Conservation (phyloP, 1,284 basidiomycete species). For the Bjerkandera adusta region DNA sequence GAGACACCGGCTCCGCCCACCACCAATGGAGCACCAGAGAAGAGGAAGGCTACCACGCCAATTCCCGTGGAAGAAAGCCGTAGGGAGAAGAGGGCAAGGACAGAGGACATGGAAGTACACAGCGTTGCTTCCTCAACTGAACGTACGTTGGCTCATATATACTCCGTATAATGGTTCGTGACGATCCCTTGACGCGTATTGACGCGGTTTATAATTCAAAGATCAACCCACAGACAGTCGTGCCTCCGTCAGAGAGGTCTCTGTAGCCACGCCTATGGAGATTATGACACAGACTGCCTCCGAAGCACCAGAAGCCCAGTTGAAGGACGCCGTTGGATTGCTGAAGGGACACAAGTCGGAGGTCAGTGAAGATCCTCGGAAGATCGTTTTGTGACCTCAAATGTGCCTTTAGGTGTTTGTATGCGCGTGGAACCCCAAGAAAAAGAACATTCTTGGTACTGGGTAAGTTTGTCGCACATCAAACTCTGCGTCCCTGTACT, state of each 20-base stretch:
- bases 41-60: slow-evolving; percentile 30
- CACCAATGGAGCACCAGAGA: slow-evolving; percentile 22
- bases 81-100: slow-evolving; percentile 31
- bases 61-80: slow-evolving; percentile 22
- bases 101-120: slow-evolving; percentile 26
- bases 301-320: background rate
- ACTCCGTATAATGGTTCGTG: slow-evolving; percentile 2
- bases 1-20: slow-evolving; percentile 2
- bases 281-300: too few relatives aligned
- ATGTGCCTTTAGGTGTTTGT: slow-evolving; percentile 62
- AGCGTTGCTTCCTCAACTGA: slow-evolving; percentile 25
- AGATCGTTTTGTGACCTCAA: background rate
- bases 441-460: slow-evolving; percentile 63
- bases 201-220: slow-evolving; percentile 7
- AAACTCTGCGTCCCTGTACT: slow-evolving; percentile 8
- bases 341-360: slow-evolving; percentile 63
- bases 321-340: slow-evolving; percentile 40
- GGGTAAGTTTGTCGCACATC: slow-evolving; percentile 48
- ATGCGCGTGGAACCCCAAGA: slow-evolving; percentile 74
- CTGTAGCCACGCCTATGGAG: slow-evolving; percentile 1
- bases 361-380: slow-evolving; percentile 34
- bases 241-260: background rate
- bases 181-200: slow-evolving; percentile 8
- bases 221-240: slow-evolving; percentile 10
- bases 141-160: slow-evolving; percentile 32